Conservation (phyloP, 768 basidiomycete genomes). For the Pisolithus orientalis region DNA sequence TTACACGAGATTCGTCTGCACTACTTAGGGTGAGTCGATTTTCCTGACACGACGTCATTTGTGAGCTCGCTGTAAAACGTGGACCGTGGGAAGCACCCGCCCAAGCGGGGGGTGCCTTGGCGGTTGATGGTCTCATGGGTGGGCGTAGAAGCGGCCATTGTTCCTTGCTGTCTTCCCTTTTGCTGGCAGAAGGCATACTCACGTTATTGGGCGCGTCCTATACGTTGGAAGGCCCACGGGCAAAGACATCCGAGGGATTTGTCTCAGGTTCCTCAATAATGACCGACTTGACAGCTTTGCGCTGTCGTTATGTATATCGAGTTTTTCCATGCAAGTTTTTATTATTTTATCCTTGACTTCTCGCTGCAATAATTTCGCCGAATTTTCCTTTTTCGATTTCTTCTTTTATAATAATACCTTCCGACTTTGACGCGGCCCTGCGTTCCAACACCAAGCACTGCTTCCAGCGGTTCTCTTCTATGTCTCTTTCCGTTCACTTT, state of each 20-base stretch:
- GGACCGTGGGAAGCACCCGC: slow-evolving; percentile 31
- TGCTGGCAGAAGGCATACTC: neutral
- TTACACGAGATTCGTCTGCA: neutral
- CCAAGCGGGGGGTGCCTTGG: neutral
- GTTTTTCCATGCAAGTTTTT: slow-evolving; percentile 7
- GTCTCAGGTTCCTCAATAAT: slow-evolving; percentile 16
- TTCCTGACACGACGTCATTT: slow-evolving; percentile 19
- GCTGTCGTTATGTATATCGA: slow-evolving; percentile 15
- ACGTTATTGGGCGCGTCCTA: slow-evolving; percentile 2
- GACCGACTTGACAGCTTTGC: slow-evolving; percentile 1
- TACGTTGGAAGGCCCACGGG: slow-evolving; percentile 10
- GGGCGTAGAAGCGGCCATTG: neutral
- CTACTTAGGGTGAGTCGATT: slow-evolving; percentile 18
- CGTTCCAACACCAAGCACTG: slow-evolving; percentile 23
- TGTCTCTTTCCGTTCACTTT: slow-evolving; percentile 21
- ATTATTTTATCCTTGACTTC: slow-evolving; percentile 4
- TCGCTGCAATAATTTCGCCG: neutral
- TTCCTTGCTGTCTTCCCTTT: slow-evolving; percentile 1
- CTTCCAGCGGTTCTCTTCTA: slow-evolving; percentile 22
- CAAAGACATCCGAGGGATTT: slow-evolving; percentile 10
- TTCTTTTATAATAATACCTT: slow-evolving; percentile 9
- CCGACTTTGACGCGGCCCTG: slow-evolving; percentile 9
- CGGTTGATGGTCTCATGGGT: neutral
- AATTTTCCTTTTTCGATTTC: slow-evolving; percentile 9
- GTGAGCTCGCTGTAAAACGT: slow-evolving; percentile 33